Evolutionary conservation across 176 grass and related monocot genomes (phyloP), one percentile per base, ranked within the genome.

Genomic region (Elymus sibiricus): DNA sequence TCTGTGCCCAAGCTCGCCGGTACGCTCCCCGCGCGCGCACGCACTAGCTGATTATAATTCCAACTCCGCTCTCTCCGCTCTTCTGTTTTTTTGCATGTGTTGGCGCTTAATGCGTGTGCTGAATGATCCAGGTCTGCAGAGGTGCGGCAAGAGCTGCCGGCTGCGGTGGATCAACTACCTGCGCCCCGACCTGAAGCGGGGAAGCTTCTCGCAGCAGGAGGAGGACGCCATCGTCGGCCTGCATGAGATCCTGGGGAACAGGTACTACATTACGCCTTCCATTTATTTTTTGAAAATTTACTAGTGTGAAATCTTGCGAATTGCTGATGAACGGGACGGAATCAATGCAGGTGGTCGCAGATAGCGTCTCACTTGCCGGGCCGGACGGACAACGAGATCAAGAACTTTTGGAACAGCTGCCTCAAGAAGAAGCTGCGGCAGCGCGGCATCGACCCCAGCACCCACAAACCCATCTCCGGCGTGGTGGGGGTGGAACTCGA

Each of bases 81-180:
- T 32, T 51, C 15, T 29, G 43, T 22, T 49, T 17, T 31, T 44
- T 16, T 76, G 61, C 64, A n/a, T 27, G 74, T 56, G 74, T 61
- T 49, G 26, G 12, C 49, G 37, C 64, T 24, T 22, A 55, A 19
- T 53, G 49, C 5, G 49, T 53, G 49, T 53, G 49, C 49, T 53
- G 16, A 53, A 53, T 53, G 49, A 69, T 70, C 9, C 89, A 96
- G 94, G 92, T 14, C 83, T 97, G 72, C 94, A 97, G 90, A 92
- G 94, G 87, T 97, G 94, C 90, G 94, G 94, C 62, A 97, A 97
- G 88, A 97, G 94, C 86, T 97, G 94, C 80, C 78, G 94, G 34
- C 92, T 97, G 29, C 90, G 94, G 75, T 97, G 94, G 94, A 97
- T 97, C 71, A 97, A 97, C 79, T 97, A 97, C 84, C 77, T 97